These are phyloP conservation scores for Rhizopus delemar DNA, from an alignment of 371 early-diverging fungal species.

Conservation along the genomic window DNA sequence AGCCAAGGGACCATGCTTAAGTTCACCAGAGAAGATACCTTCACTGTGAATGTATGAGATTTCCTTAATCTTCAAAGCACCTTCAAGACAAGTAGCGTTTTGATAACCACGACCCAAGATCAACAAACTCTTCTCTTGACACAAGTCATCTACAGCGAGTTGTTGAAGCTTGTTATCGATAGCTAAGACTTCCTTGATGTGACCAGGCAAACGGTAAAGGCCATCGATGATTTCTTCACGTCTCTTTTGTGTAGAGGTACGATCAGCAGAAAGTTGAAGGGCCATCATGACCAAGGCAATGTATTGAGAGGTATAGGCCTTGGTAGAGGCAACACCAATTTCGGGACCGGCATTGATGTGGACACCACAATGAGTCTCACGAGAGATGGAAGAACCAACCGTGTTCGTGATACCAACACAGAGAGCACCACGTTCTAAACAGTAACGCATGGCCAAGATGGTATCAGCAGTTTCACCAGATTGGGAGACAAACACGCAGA, in stretches of 20 bases:
- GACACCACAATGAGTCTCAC: conserved; percentile 99
- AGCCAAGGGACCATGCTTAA: conserved; percentile 99
- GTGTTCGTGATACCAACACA: conserved; percentile 99
- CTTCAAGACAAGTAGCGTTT: conserved; percentile 98
- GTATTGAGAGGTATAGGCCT: conserved; percentile 99
- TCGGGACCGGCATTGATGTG: conserved; percentile 99
- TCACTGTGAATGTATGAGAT: conserved; percentile 97
- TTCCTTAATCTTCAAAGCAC: conserved; percentile 99
- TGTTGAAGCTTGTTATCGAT: conserved; percentile 81
- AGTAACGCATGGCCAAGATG: conserved; percentile 97
- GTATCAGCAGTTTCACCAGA: conserved; percentile 99
- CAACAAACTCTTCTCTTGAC: conserved; percentile 88
- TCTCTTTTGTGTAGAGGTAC: conserved; percentile 83
- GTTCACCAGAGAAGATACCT: conserved; percentile 98
- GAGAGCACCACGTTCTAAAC: conserved; percentile 96
- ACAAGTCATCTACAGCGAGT: conserved; percentile 78
- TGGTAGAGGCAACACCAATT: conserved; percentile 99
- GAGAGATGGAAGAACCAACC: conserved; percentile 95
- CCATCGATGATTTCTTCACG: conserved; percentile 96
- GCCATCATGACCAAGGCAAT: conserved; percentile 99
- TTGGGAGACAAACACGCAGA: conserved; percentile 98
- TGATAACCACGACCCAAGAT: conserved; percentile 99
- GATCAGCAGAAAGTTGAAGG: conserved; percentile 91
- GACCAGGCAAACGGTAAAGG: conserved; percentile 84
- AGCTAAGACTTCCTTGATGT: conserved; percentile 92